phyloP scores from a whole-genome alignment of 805 yeast genomes.

The Naumovozyma baii region DNA sequence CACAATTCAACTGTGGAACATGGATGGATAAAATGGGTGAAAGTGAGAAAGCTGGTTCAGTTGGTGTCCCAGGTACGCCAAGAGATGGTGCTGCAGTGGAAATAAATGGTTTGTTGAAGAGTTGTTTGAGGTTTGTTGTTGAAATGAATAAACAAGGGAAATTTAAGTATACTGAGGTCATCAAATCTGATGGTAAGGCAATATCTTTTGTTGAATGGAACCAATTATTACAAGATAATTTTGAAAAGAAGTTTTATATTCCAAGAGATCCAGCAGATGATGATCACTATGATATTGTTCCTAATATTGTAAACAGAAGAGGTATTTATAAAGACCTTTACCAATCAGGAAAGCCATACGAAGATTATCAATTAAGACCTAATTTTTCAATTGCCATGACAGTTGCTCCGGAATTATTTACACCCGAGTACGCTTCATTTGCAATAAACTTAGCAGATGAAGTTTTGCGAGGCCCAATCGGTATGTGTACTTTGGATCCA shows the following conservation, averaged over 20 bases:
- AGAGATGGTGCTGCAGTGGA: slow-evolving; percentile 96
- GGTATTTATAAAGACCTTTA: slow-evolving; percentile 90
- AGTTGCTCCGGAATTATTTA: slow-evolving; percentile 91
- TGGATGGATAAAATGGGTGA: slow-evolving; percentile 99
- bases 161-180: slow-evolving; percentile 51
- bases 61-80: slow-evolving; percentile 96
- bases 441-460: slow-evolving; percentile 67
- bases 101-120: slow-evolving; percentile 78
- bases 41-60: slow-evolving; percentile 67
- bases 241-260: slow-evolving; percentile 70
- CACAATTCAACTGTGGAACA: slow-evolving; percentile 89
- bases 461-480: slow-evolving; percentile 76
- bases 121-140: slow-evolving; percentile 71
- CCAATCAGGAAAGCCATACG: slow-evolving; percentile 74
- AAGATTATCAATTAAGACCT: slow-evolving; percentile 88
- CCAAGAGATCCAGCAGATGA: slow-evolving; percentile 63
- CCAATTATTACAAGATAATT: slow-evolving; percentile 51
- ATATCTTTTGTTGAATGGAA: slow-evolving; percentile 68
- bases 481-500: slow-evolving; percentile 89
- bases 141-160: slow-evolving; percentile 43
- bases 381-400: slow-evolving; percentile 87
- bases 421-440: slow-evolving; percentile 45
- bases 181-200: slow-evolving; percentile 45
- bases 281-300: slow-evolving; percentile 47
- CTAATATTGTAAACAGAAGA: slow-evolving; percentile 66